Base-by-base conservation (phyloP, 495 filamentous ascomycete species). In the Viridothelium virens region DNA sequence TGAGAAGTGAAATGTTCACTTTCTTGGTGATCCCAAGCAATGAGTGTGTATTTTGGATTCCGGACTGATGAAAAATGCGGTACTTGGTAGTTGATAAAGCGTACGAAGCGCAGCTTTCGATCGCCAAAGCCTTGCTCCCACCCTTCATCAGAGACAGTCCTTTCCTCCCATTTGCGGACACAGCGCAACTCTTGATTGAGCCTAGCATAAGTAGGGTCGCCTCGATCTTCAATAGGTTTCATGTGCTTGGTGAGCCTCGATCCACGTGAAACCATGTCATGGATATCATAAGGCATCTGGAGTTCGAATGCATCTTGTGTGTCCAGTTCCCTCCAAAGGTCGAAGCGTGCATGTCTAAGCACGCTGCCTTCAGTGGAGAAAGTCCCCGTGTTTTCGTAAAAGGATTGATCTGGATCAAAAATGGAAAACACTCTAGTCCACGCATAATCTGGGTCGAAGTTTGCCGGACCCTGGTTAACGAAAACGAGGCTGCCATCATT, bases 401-500 rank as follows among this genome's bases (percentile, higher is more conserved):
- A 81, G 2, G 62, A 56, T 44, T 83, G 79, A 33, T 68, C 70
- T 6, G 82, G 77, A 64, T 80, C 76, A 77, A 83, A 82, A 47
- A 82, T 34, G 7, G 53, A n/a, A 18, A 34, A 59, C 5, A 59
- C 66, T 72, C 79, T 78, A n/a, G 76, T 68, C 25, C 46, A 3
- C 34, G 50, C 63, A 46, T 68, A 65, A 38, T 62, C 39, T 2
- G 56, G 18, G 38, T 68, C 63, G 34, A 62, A 68, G 59, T 18
- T 53, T n/a, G 39, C 46, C n/a, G 62, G 41, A 39, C 47, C 36
- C 37, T 59, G 33, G 31, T 59, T 59, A 31, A 59, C 36, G 14
- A 59, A 59, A 14, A 59, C 18, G 25, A 59, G 5, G 25, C 1
- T 34, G 0, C 7, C 31, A 59, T 36, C 31, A 59, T 6, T 34